These are phyloP conservation scores for Dactylella cylindrospora DNA, from an alignment of 2,329 filamentous ascomycete species.

Conservation along the genomic window DNA sequence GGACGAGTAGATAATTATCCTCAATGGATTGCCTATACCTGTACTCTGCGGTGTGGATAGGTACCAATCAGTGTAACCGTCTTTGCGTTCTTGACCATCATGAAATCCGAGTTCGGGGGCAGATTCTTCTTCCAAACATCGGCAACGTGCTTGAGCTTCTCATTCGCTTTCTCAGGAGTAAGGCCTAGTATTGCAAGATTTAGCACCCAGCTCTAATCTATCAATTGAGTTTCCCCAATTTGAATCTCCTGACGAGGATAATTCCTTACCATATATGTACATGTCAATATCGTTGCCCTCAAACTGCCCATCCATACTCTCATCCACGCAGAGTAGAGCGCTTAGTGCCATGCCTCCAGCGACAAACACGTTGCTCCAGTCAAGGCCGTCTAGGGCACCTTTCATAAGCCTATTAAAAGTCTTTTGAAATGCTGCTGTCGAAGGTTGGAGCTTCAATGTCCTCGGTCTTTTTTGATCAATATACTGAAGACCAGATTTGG, in stretches of 20 bases:
- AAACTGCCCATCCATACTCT: slow-evolving; percentile 42
- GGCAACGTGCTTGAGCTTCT: slow-evolving; percentile 49
- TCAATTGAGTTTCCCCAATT: too few species aligned
- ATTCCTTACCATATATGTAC: slow-evolving; percentile 50
- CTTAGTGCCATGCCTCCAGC: slow-evolving; percentile 49
- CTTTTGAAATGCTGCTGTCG: slow-evolving; percentile 43
- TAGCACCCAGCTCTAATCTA: too few species aligned
- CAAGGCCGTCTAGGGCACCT: slow-evolving; percentile 47
- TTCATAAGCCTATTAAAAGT: slow-evolving; percentile 48
- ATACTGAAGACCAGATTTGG: slow-evolving; percentile 42
- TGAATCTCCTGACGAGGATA: too few species aligned
- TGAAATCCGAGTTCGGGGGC: slow-evolving; percentile 15
- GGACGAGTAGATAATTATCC: neutral
- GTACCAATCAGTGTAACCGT: slow-evolving; percentile 47
- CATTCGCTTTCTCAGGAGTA: slow-evolving; percentile 47
- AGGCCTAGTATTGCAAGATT: too few species aligned
- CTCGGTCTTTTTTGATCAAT: slow-evolving; percentile 47
- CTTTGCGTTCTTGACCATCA: slow-evolving; percentile 48
- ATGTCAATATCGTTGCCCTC: slow-evolving; percentile 48
- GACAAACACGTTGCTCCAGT: slow-evolving; percentile 49
- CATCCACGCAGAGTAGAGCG: slow-evolving; percentile 47
- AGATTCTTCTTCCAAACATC: slow-evolving; percentile 48
- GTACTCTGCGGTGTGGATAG: slow-evolving; percentile 49
- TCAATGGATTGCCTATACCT: too few species aligned
- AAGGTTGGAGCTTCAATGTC: slow-evolving; percentile 46